phyloP scores from a whole-genome alignment of 2,329 filamentous ascomycete genomes.

The Stachybotrys elegans region DNA sequence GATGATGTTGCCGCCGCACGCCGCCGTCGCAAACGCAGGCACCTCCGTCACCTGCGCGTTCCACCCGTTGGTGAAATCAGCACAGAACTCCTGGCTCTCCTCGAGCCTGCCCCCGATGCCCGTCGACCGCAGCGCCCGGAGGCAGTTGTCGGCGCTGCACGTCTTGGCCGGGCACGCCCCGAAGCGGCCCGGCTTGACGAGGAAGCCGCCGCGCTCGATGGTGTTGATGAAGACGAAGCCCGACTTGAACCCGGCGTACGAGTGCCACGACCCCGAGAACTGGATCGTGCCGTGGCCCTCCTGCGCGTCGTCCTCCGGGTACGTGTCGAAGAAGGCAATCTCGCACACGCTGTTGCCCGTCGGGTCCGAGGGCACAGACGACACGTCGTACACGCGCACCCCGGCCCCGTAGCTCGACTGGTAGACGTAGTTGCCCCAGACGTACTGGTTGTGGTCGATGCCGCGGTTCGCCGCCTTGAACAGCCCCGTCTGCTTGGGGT shows the following conservation, averaged over 20 bases:
- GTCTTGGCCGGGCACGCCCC: background rate
- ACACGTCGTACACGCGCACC: constrained; percentile 30
- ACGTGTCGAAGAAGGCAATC: constrained; percentile 40
- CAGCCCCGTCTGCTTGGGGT: constrained; percentile 30
- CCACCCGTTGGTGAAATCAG: constrained; percentile 1
- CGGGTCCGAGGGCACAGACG: constrained; percentile 26
- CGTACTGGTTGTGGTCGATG: constrained; percentile 44
- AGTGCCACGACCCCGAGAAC: constrained; percentile 1
- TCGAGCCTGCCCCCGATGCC: background rate
- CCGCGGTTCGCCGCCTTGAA: constrained; percentile 32
- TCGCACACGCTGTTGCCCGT: constrained; percentile 34
- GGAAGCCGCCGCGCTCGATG: constrained; percentile 4
- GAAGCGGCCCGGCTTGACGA: background rate
- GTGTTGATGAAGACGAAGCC: constrained; percentile 4
- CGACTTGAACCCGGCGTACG: background rate
- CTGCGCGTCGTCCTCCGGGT: constrained; percentile 37
- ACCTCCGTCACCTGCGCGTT: background rate
- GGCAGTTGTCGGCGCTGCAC: constrained; percentile 4
- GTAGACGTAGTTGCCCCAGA: constrained; percentile 33
- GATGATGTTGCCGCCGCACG: constrained; percentile 2
- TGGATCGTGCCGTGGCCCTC: background rate
- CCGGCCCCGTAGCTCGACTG: constrained; percentile 43
- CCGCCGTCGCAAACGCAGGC: background rate
- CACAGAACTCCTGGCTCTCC: constrained; percentile 4
- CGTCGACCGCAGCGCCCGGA: constrained; percentile 1